Evolutionary conservation across 768 basidiomycete genomes (phyloP), one percentile per base, ranked within the genome.

Genomic region (Trametes maxima): DNA sequence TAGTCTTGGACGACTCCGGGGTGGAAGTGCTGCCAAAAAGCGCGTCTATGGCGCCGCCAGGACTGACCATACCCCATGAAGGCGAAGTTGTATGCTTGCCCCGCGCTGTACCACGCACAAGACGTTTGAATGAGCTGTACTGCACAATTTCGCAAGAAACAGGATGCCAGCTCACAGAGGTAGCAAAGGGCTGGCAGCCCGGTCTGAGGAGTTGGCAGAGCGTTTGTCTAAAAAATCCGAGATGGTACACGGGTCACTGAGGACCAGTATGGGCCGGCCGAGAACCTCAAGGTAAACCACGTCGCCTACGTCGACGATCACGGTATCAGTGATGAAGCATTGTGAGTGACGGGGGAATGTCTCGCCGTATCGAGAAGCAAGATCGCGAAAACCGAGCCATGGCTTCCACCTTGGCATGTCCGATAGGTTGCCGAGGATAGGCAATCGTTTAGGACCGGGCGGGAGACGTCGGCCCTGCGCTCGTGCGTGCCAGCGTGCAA

Each of bases 391-490:
- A 1, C 58, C 61, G 19, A 56, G 6, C 67, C 69, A 70, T 42
- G 67, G 52, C 39, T 67, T 54, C 7, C 55, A 39, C 10, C 28
- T 54, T 0, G 70, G 72, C 33, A 72, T 44, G 35, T 65, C 44
- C 24, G 62, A 25, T 11, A 66, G 8, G 44, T 69, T 71, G 19
- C 72, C 72, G 1, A 73, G 33, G 43, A 72, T 28, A 0, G 67
- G 67, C 10, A 63, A 35, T 7, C 60, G 50, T 35, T 59, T 64
- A 6, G 72, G 72, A 11, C 72, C 72, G 4, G 72, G 72, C 16
- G 72, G 72, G 0, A 66, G 40, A 0, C 63, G 59, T 1, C 58
- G 46, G 5, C 57, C 54, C 5, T 42, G 53, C 2, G 49, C 14
- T 10, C 50, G 52, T 17, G 44, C 37, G 12, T 35, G 33, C 60